A percentile compares a stretch with the other conserved stretches of the same genome.
These are phyloP conservation scores for Meira nashicola DNA, from an alignment of 1,284 basidiomycete genomes.

Conservation along the genomic window DNA sequence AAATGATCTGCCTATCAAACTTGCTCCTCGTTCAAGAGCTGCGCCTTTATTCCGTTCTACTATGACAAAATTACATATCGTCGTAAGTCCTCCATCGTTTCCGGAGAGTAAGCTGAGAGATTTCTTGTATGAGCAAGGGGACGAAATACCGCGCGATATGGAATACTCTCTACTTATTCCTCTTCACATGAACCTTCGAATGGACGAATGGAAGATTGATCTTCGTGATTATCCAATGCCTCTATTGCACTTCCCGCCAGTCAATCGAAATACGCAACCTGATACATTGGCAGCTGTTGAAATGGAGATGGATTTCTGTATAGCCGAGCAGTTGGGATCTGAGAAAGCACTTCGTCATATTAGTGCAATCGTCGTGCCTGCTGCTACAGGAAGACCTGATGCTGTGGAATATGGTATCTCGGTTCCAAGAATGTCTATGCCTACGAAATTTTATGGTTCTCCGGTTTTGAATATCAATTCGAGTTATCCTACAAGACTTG, in stretches of 20 bases:
- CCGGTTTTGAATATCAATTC: conserved; percentile 64
- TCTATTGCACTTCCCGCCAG: conserved; percentile 56
- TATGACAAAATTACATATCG: conserved; percentile 63
- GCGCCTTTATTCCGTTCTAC: conserved; percentile 73
- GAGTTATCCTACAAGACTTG: conserved; percentile 67
- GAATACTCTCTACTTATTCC: conserved; percentile 78
- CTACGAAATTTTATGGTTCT: conserved; percentile 84
- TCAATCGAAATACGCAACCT: conserved; percentile 51
- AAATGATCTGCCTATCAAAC: conserved; percentile 55
- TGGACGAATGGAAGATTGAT: conserved; percentile 63
- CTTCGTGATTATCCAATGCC: conserved; percentile 70
- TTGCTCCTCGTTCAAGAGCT: conserved; percentile 56
- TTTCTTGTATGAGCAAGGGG: conserved; percentile 69
- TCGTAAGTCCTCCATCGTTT: conserved; percentile 65
- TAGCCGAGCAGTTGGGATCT: conserved; percentile 82
- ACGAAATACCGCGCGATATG: conserved; percentile 67
- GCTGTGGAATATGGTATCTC: conserved; percentile 63
- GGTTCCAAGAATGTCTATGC: conserved; percentile 89
- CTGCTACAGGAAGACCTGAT: conserved; percentile 54
- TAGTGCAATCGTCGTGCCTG: conserved; percentile 43
- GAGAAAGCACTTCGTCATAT: conserved; percentile 56
- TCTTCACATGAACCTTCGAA: conserved; percentile 69
- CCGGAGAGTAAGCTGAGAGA: conserved; percentile 60
- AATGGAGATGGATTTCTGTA: conserved; percentile 74
- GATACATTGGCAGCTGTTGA: conserved; percentile 54